Evolutionary conservation across 148 eudicot species (phyloP), one percentile per base, ranked within the genome.

Genomic region (Camellia japonica): DNA sequence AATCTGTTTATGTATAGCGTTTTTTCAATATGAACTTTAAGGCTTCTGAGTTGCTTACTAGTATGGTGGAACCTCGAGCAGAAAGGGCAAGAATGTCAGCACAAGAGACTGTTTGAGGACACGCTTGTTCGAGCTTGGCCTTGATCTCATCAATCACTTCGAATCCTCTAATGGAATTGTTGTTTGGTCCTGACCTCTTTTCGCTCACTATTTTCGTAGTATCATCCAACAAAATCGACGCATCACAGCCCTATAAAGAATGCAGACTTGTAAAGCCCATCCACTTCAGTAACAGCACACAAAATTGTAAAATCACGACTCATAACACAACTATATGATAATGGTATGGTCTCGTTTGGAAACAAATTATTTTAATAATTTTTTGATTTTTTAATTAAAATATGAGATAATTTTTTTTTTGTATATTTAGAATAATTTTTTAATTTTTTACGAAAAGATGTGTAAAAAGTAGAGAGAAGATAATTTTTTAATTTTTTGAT

Each of bases 91-190:
- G 79, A 47, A 95, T 91, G 71, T 95, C 99, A 3, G 98, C 97
- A 85, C 99, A 95, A 63, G 99, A 93, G 63, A 95, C 98, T 0
- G 88, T 90, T 13, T 86, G 87, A 65, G 98, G 97, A 83, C 99
- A 95, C 0, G 77, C 93, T 82, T 78, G 82, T 82, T 95, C 99
- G 2, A 95, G 78, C 85, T 64, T 81, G 60, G 93, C 89, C 82
- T 95, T 95, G 81, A 95, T 93, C 80, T 92, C 91, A 74, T 95
- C 97, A 12, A 95, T 89, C 77, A 91, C 98, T 58, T 91, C 87
- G 47, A 93, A 95, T 65, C 99, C 97, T 81, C 99, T 86, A 3
- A 95, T 44, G 59, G 99, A 95, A 64, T 92, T 93, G 43, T 72
- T 88, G 81, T 93, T 95, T 52, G 98, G 97, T 30, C 76, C 82